Evolutionary conservation across 163 green algal genomes (phyloP).

Genomic region (Scenedesmus sp.): DNA sequence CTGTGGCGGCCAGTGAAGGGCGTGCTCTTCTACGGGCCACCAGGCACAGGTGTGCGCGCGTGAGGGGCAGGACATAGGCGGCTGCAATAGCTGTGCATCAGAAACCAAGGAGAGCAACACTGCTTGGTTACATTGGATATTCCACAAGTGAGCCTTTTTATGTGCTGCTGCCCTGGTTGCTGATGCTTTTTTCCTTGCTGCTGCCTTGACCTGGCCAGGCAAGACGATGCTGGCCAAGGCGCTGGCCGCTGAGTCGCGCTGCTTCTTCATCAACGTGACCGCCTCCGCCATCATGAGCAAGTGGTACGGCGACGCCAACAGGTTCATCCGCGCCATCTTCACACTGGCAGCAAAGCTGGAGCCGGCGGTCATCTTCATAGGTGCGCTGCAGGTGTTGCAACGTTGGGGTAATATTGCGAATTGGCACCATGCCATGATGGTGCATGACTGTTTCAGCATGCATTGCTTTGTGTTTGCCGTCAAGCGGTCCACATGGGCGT

Average conservation of each 20-base stretch:
- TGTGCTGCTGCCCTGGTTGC: too few species aligned
- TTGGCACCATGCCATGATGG: too few species aligned
- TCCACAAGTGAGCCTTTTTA: neutral
- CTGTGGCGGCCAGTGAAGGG: conserved; percentile 85
- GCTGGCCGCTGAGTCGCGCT: conserved; percentile 55
- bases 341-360: conserved; percentile 82
- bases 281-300: conserved; percentile 84
- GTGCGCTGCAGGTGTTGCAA: conserved; percentile 46
- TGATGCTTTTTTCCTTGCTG: neutral
- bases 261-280: conserved; percentile 91
- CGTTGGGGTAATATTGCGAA: too few species aligned
- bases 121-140: too few species aligned
- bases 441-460: too few species aligned
- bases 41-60: conserved; percentile 66
- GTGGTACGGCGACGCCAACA: conserved; percentile 79
- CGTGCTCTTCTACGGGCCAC: conserved; percentile 87
- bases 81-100: too few species aligned
- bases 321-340: conserved; percentile 86
- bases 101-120: too few species aligned
- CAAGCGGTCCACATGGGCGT: too few species aligned
- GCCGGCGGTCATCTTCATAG: conserved; percentile 90
- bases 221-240: conserved; percentile 90
- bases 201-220: conserved; percentile 76
- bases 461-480: too few species aligned
- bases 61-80: neutral